Base-by-base conservation (phyloP, 1,284 basidiomycete species). In the Microbotryum violaceum region DNA sequence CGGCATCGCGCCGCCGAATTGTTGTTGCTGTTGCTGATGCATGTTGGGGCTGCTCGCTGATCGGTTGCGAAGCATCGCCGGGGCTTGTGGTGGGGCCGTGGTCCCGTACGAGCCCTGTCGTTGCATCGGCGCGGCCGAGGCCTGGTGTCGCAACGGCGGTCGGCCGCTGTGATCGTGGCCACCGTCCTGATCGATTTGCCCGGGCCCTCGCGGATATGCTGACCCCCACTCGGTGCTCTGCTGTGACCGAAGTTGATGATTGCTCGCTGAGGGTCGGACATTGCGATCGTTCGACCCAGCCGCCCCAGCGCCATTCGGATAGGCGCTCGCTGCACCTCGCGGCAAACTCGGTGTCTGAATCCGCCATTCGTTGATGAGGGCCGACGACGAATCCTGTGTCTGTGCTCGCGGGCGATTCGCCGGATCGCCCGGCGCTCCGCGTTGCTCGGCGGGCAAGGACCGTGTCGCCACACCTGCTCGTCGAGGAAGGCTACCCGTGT, bases 351-450 rank as follows among this genome's bases (percentile, higher is more conserved):
- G 64, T 9, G 51, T 56, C 45, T 70, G 69, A 20, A 49, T 66
- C 49, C 70, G 46, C 71, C 71, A 72, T 47, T 71, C 70, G 47
- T 67, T 77, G 77, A 87, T 84, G 21, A 71, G 60, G 45, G 66
- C 61, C 47, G 70, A 71, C 66, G 82, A 83, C 57, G 80, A 78
- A 71, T 87, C 86, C 71, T 89, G 87, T 14, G 87, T 87, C 66
- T 83, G 80, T n/a, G 85, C 84, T 47, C 87, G 79, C 21, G 82
- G 79, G 27, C 82, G 79, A 18, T 42, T 42, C 37, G 37, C 12
- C 14, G 37, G 37, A 18, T 42, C 37, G 14, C 37, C 37, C 37
- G 16, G 37, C 18, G 84, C 8, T 23, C 54, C 81, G 14, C 37
- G 37, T 16, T 42, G 37, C 37, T 42, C 37, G 25, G 51, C 56